Evolutionary conservation across 345 rosid genomes (phyloP).

Genomic region (Eucalyptus marginata): DNA sequence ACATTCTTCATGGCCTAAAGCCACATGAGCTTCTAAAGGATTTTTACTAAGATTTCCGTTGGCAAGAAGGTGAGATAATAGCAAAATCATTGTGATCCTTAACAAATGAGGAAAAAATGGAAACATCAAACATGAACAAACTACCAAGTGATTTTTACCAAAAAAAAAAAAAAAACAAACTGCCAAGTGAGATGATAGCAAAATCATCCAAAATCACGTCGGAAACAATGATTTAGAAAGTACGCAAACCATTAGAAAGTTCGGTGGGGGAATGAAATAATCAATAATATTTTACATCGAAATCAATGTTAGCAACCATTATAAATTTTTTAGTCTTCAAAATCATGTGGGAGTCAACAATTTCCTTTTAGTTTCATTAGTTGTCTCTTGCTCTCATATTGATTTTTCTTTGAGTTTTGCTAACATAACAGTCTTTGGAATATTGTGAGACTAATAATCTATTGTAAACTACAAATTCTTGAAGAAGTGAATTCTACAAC

Average conservation of each 20-base stretch:
- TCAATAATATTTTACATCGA: neutral
- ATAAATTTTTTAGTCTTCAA: neutral
- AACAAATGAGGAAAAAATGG: neutral
- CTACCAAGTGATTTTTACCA: neutral
- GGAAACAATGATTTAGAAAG: neutral
- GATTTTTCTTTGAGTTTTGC: neutral
- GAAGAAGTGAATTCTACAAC: too few relatives aligned
- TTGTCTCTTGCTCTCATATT: neutral
- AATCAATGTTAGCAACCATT: neutral
- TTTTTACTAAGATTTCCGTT: neutral
- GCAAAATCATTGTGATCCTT: neutral
- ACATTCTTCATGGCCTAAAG: neutral
- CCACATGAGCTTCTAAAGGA: neutral
- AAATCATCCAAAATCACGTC: neutral
- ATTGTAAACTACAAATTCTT: too few relatives aligned
- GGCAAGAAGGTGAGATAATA: neutral
- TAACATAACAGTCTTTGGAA: too few relatives aligned
- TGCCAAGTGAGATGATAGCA: neutral
- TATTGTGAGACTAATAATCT: too few relatives aligned
- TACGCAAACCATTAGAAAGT: neutral
- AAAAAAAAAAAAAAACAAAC: neutral
- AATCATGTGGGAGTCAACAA: neutral
- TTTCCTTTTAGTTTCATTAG: neutral
- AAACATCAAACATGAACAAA: neutral
- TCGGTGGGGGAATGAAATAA: neutral